Evolutionary conservation across 257 asterid genomes (phyloP), one percentile per base, ranked within the genome.

Genomic region (Lycium barbarum): DNA sequence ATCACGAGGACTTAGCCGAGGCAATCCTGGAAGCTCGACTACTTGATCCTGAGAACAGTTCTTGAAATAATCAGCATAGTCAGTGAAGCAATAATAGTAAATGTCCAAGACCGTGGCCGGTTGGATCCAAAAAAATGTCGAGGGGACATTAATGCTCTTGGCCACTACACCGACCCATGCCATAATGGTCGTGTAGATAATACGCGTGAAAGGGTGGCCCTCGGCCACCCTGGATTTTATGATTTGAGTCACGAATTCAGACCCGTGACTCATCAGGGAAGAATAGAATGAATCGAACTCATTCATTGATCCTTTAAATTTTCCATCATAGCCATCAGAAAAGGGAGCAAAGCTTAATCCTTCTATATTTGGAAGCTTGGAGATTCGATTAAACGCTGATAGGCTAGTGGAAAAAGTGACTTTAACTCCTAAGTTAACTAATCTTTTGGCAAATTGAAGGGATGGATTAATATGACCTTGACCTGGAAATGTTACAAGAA

Each of bases 401-500:
- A 79, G 6, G 54, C 83, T 58, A 1, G 90, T 84, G 1, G 80
- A 65, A 20, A 87, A 82, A 1, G 90, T 87, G 40, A 84, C 82
- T 3, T 87, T 15, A 0, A 82, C 43, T 11, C 87, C 90, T n/a
- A 63, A 2, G 7, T 53, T 65, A 35, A 76, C 35, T 6, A 87
- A 51, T 33, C 17, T 36, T 20, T 87, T 79, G 0, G 89, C 82
- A 5, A 87, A 81, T 18, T 79, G 87, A 55, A 87, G 86, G n/a
- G 76, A 17, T 40, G 89, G 88, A 76, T 87, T 87, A 74, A 87
- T 84, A 49, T 87, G 90, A 72, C 88, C 86, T 79, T 87, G 90
- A 1, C 71, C 88, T n/a, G 88, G 90, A 82, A 85, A 87, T 65
- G 88, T 82, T 20, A 87, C 88, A 1, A 87, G 22, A 36, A 87